Evolutionary conservation across 2,329 filamentous ascomycete species (phyloP), one percentile per base, ranked within the genome.

Genomic region (Orbilia javanica): DNA sequence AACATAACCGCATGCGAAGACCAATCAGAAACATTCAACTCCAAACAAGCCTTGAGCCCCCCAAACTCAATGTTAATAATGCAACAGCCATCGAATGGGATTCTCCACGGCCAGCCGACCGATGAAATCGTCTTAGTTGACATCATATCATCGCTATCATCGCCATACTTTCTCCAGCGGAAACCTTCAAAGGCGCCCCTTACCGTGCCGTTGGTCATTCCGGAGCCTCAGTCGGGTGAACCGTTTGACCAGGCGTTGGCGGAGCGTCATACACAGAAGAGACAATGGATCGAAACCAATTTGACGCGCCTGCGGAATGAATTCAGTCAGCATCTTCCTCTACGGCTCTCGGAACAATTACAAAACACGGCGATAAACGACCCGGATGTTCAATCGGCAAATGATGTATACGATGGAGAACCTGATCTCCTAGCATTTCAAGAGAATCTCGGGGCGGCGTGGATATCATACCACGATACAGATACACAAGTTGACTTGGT

Each of bases 11-110:
- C 74, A 52, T 46, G 63, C 39, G 50, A 65, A 62, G 34, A 25
- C 73, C 73, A 77, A 77, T 71, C 66, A 67, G 66, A 50, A 60
- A 70, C 36, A 66, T 36, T 64, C 57, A 60, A 76, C 64, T 29
- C 63, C 62, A 67, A 68, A 62, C 53, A 60, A 60, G 55, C 64
- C 44, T 20, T 44, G 50, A 60, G 55, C 64, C 44, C 27, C 64
- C 31, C 29, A 22, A 60, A 15, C 20, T 13, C 18, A 25, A 60
- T 60, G 42, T 60, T 42, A 77, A 66, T 48, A 53, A 62, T 48
- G 60, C 64, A 68, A 44, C 72, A 65, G 48, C 70, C 68, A 55
- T 50, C 69, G 34, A 34, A 36, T 15, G 66, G 57, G 50, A 53
- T 66, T 34, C 39, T 66, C 29, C 50, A 53, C 66, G 66, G 66